phyloP scores from a whole-genome alignment of 2,329 filamentous ascomycete genomes.

The Clonostachys sp. region DNA sequence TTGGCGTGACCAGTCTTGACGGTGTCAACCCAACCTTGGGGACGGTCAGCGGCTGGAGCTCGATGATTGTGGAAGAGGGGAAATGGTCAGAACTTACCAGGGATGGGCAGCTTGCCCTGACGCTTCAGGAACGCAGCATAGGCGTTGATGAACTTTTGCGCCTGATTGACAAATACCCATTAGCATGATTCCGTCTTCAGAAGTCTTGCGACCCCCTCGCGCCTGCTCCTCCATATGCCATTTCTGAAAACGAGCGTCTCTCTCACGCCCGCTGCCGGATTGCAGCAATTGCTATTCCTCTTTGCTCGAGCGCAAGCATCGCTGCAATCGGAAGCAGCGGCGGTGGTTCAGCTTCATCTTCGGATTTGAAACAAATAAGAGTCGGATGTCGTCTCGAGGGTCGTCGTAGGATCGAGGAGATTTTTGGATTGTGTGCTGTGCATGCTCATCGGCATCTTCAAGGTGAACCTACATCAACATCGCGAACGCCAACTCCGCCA shows the following conservation, averaged over 20 bases:
- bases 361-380: background rate
- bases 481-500: slow-evolving; percentile 76
- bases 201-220: slow-evolving; percentile 70
- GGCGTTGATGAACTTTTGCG: slow-evolving; percentile 84
- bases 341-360: too few species aligned
- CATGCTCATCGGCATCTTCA: slow-evolving; percentile 11
- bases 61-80: background rate
- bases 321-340: too few species aligned
- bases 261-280: background rate
- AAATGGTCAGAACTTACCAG: slow-evolving; percentile 54
- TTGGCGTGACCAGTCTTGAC: slow-evolving; percentile 97
- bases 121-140: slow-evolving; percentile 91
- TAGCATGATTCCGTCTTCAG: slow-evolving; percentile 71
- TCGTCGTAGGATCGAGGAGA: background rate
- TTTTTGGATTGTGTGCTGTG: slow-evolving; percentile 5
- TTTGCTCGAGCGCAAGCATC: background rate
- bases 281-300: background rate
- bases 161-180: slow-evolving; percentile 55
- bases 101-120: slow-evolving; percentile 88
- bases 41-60: background rate
- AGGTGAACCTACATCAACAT: slow-evolving; percentile 70
- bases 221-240: slow-evolving; percentile 48
- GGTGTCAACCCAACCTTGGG: slow-evolving; percentile 92
- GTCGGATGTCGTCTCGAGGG: slow-evolving; percentile 11
- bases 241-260: background rate